Percentiles rank a stretch among this genome's conserved stretches.
Evolutionary conservation across 768 basidiomycete genomes (phyloP).

Genomic region (Phylloporus arenicola): DNA sequence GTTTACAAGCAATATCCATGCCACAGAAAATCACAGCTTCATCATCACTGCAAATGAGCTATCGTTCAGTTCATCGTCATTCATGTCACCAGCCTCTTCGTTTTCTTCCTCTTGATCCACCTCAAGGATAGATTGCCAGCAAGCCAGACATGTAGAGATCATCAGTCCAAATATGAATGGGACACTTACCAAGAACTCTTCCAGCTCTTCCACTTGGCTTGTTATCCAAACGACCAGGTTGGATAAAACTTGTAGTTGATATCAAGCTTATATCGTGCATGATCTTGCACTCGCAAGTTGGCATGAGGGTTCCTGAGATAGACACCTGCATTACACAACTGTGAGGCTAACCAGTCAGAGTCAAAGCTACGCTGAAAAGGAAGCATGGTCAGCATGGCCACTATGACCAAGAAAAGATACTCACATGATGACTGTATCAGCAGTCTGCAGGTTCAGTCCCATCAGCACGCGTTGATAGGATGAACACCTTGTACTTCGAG

Average conservation of each 20-base stretch:
- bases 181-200: conserved; percentile 77
- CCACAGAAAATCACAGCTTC: conserved; percentile 74
- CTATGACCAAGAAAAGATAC: conserved; percentile 24
- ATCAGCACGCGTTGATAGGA: too few relatives aligned
- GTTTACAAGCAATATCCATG: conserved; percentile 79
- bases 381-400: conserved; percentile 6
- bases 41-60: conserved; percentile 76
- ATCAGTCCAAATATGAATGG: background rate
- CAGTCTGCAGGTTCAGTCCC: too few relatives aligned
- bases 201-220: too few relatives aligned
- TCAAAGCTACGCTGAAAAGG: conserved; percentile 51
- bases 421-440: conserved; percentile 93
- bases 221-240: too few relatives aligned
- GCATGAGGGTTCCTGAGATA: conserved; percentile 87
- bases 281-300: conserved; percentile 98
- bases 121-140: conserved; percentile 81
- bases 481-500: too few relatives aligned
- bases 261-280: too few relatives aligned
- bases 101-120: conserved; percentile 87
- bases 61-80: conserved; percentile 91
- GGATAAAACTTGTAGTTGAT: too few relatives aligned
- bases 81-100: conserved; percentile 90
- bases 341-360: conserved; percentile 53
- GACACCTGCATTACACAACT: conserved; percentile 1
- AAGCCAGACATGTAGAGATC: too few relatives aligned